These are phyloP conservation scores for Mikania micrantha DNA, from an alignment of 129 eudicot species.

Conservation along the genomic window DNA sequence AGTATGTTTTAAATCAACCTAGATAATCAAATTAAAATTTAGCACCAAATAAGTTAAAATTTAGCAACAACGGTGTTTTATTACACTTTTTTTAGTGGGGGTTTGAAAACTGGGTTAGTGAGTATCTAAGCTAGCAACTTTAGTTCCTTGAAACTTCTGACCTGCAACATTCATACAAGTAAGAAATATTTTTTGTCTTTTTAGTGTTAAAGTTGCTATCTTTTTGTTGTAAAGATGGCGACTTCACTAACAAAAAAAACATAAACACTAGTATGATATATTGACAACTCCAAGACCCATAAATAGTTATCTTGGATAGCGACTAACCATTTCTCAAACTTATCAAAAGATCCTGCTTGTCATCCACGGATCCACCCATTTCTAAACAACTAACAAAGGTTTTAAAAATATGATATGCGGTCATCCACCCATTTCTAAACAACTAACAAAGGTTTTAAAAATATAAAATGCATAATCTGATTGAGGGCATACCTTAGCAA, in stretches of 20 bases:
- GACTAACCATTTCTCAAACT: too few species aligned
- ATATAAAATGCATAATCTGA: neutral
- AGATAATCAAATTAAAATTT: too few species aligned
- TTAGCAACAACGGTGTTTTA: too few species aligned
- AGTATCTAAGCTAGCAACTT: neutral
- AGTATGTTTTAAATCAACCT: too few species aligned
- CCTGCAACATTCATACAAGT: neutral
- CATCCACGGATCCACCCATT: neutral
- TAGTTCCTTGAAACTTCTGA: neutral
- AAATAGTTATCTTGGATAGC: too few species aligned
- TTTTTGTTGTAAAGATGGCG: too few species aligned
- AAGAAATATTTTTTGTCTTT: neutral
- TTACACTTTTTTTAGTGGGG: too few species aligned
- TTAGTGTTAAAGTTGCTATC: neutral
- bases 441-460: too few species aligned
- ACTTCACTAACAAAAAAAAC: neutral
- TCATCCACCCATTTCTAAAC: too few species aligned
- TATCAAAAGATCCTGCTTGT: neutral
- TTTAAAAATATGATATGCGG: too few species aligned
- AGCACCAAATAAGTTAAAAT: too few species aligned
- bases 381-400: too few species aligned
- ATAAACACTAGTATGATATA: neutral
- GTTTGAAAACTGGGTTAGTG: neutral
- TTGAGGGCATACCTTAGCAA: slow-evolving; percentile 41
- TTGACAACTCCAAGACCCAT: neutral